A percentile compares a stretch with the other conserved stretches of the same genome.
These are phyloP conservation scores for Phialemonium atrogriseum DNA, from an alignment of 2,329 filamentous ascomycete species.

Conservation along the genomic window DNA sequence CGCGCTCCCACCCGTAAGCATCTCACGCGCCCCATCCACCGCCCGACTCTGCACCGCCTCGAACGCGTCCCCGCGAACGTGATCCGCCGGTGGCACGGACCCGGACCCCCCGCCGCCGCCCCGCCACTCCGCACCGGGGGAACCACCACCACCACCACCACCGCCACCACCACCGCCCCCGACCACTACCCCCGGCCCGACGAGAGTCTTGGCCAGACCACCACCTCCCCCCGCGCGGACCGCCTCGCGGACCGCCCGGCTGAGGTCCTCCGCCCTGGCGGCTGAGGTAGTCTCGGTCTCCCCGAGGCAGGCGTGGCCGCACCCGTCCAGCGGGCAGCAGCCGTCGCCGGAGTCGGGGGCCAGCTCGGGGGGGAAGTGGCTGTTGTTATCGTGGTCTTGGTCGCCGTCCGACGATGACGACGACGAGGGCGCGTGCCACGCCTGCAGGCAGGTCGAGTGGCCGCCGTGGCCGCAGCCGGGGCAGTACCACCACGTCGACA, in stretches of 20 bases:
- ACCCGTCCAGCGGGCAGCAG: slow-evolving; percentile 57
- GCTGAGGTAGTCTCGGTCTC: slow-evolving; percentile 36
- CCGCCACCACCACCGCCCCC: slow-evolving; percentile 9
- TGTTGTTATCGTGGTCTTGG: slow-evolving; percentile 6
- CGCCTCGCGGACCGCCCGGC: slow-evolving; percentile 34
- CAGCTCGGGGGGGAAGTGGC: slow-evolving; percentile 11
- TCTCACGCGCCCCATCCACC: slow-evolving; percentile 50
- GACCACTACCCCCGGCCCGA: neutral
- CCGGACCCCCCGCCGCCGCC: slow-evolving; percentile 6
- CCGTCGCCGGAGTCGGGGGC: slow-evolving; percentile 38
- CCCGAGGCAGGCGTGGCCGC: slow-evolving; percentile 54
- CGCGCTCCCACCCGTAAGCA: slow-evolving; percentile 20
- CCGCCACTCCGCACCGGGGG: slow-evolving; percentile 8
- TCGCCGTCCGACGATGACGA: slow-evolving; percentile 19
- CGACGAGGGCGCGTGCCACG: slow-evolving; percentile 44
- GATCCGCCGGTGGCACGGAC: neutral
- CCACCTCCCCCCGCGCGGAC: slow-evolving; percentile 6
- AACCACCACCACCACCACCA: too few species aligned
- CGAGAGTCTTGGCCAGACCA: neutral
- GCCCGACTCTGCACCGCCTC: slow-evolving; percentile 52
- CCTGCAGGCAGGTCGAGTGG: slow-evolving; percentile 49
- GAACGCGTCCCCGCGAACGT: slow-evolving; percentile 38
- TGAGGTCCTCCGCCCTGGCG: slow-evolving; percentile 40
- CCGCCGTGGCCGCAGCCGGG: slow-evolving; percentile 55
- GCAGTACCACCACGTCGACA: slow-evolving; percentile 55